Evolutionary conservation across 2,329 filamentous ascomycete genomes (phyloP).

Genomic region (Colletotrichum lindemuthianum): DNA sequence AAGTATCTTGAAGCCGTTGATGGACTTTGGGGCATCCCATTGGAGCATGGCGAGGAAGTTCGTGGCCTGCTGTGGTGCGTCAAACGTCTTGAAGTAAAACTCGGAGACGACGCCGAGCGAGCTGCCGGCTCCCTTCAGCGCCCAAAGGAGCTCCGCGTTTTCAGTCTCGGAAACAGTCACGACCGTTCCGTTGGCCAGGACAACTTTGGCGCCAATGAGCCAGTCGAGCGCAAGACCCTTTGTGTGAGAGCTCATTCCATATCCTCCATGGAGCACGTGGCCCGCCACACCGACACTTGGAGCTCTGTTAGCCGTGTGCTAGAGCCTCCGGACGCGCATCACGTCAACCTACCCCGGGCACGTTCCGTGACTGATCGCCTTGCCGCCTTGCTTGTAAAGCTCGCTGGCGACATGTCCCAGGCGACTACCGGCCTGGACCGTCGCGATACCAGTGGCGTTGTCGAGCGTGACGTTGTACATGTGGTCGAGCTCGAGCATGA

Average conservation of each 20-base stretch:
- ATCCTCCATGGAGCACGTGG: slow-evolving; percentile 56
- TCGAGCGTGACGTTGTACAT: slow-evolving; percentile 49
- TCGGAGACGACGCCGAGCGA: slow-evolving; percentile 52
- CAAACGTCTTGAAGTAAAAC: slow-evolving; percentile 51
- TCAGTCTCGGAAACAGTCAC: slow-evolving; percentile 44
- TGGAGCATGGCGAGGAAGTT: slow-evolving; percentile 40
- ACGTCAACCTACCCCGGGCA: slow-evolving; percentile 46
- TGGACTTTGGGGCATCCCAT: slow-evolving; percentile 21
- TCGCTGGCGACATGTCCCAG: slow-evolving; percentile 54
- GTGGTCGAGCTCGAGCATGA: slow-evolving; percentile 52
- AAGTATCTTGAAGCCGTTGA: slow-evolving; percentile 28
- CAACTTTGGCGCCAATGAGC: slow-evolving; percentile 47
- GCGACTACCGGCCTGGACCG: slow-evolving; percentile 52
- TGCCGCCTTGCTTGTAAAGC: slow-evolving; percentile 46
- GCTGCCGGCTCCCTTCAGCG: slow-evolving; percentile 51
- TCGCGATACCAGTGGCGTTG: slow-evolving; percentile 43
- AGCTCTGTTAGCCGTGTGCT: not conserved
- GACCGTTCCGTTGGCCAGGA: slow-evolving; percentile 47
- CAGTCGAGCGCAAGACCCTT: slow-evolving; percentile 46
- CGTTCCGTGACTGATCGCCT: slow-evolving; percentile 55
- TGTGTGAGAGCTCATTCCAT: slow-evolving; percentile 39
- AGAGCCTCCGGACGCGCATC: not conserved
- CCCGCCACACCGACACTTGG: slow-evolving; percentile 55
- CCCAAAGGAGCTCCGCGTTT: slow-evolving; percentile 54
- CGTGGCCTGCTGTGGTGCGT: slow-evolving; percentile 45